These are phyloP conservation scores for Basipetospora chlamydospora DNA, from an alignment of 2,329 filamentous ascomycete species.

Conservation along the genomic window DNA sequence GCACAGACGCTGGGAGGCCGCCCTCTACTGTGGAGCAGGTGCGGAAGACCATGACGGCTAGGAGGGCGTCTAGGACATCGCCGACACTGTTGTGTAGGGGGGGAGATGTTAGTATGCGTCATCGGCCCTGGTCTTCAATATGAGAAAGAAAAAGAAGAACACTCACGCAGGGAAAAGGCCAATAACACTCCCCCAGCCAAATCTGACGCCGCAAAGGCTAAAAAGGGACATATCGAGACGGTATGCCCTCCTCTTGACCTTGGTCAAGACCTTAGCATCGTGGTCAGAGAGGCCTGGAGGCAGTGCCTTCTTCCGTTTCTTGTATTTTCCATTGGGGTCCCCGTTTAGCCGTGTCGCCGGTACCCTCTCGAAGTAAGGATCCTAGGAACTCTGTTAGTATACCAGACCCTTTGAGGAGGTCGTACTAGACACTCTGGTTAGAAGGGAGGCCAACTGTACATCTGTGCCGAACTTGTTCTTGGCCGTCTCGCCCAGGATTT, in stretches of 20 bases:
- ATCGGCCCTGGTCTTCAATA: no score
- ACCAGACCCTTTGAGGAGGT: not conserved
- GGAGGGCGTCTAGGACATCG: constrained; percentile 56
- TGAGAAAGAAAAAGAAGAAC: no score
- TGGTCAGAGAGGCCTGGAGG: constrained; percentile 71
- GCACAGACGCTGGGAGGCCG: constrained; percentile 49
- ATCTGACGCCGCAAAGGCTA: constrained; percentile 64
- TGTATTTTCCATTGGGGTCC: constrained; percentile 53
- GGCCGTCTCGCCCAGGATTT: constrained; percentile 39
- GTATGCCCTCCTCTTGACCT: constrained; percentile 75
- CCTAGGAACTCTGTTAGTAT: constrained; percentile 32
- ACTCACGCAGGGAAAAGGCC: constrained; percentile 69
- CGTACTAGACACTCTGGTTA: constrained; percentile 8
- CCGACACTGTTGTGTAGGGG: constrained; percentile 56
- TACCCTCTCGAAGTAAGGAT: constrained; percentile 79
- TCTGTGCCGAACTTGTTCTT: constrained; percentile 44
- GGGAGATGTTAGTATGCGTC: no score
- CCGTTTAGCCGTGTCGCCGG: constrained; percentile 56
- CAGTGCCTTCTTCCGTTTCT: constrained; percentile 73
- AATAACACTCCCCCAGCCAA: constrained; percentile 82
- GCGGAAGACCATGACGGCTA: constrained; percentile 62
- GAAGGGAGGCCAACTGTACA: no score
- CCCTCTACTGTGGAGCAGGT: constrained; percentile 63
- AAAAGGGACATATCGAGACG: constrained; percentile 74
- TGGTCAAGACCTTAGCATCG: constrained; percentile 69